Base-by-base conservation (phyloP, 2,329 filamentous ascomycete genomes). In the Xylaria sp. region DNA sequence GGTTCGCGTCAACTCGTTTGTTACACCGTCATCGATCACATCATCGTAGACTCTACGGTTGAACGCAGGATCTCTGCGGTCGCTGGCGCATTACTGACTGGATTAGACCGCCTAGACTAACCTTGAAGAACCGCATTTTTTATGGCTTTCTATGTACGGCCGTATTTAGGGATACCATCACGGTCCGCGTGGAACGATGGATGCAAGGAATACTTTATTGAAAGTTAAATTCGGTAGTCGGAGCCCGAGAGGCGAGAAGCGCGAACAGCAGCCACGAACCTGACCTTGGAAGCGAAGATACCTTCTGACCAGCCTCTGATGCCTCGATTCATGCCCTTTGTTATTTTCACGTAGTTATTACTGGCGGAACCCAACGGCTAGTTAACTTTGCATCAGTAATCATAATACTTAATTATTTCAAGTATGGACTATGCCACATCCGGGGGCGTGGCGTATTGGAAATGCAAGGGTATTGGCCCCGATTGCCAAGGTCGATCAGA, bases 401-500 rank as follows among this genome's bases (percentile, higher is more conserved):
- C 55, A 63, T 62, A 62, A 56, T 54, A 37, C 35, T 52, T 21
- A 37, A 33, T 52, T 21, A 38, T 33, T 33, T 61, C 54, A 47
- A 48, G 35, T 37, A 23, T 44, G 17, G 48, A 40, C 27, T 54
- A 54, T 31, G 54, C 31, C 54, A 54, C 46, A 40, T 46, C 44
- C 44, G 48, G 52, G 41, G 41, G 40, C 58, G 54, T 64, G 62
- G 62, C 62, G 62, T 54, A 29, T 37, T 52, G 38, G 27, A 25
- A 49, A 47, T 33, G 47, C 67, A 67, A 57, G 68, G 66, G 33
- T 64, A 40, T 51, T n/a, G 13, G 29, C 52, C 62, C 64, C 59
- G 58, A 60, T 58, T 61, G 67, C 69, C 67, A 70, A 71, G 68
- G 70, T 58, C 67, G 70, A 71, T 71, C 68, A 70, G 64, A 56